Conservation (phyloP, 495 filamentous ascomycete genomes). For the Aspergillus bridgeri region DNA sequence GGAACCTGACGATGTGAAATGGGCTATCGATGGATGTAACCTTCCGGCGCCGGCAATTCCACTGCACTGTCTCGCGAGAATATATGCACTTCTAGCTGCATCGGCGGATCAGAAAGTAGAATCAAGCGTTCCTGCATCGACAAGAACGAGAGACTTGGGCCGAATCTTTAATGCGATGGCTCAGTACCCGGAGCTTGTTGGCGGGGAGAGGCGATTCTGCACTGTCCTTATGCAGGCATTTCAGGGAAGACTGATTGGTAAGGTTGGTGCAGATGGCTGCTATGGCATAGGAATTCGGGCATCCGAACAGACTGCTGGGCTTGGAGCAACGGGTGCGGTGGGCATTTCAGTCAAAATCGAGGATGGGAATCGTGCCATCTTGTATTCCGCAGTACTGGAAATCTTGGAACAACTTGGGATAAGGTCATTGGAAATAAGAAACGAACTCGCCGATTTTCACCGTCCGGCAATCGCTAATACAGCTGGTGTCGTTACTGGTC, state of each 20-base stretch:
- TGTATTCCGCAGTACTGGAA: conserved; percentile 35
- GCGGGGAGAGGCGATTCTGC: conserved; percentile 36
- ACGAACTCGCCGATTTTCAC: conserved; percentile 24
- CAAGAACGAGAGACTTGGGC: conserved; percentile 11
- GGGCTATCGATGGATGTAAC: conserved; percentile 41
- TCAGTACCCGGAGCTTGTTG: conserved; percentile 31
- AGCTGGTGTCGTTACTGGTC: conserved; percentile 34
- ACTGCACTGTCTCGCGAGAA: conserved; percentile 19
- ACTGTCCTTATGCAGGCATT: conserved; percentile 33
- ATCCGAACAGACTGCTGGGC: conserved; percentile 25
- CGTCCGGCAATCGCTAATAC: conserved; percentile 30
- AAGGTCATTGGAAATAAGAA: conserved; percentile 20
- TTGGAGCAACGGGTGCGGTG: conserved; percentile 29
- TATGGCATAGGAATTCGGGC: conserved; percentile 33
- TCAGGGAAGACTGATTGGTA: conserved; percentile 28
- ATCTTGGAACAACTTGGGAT: conserved; percentile 35
- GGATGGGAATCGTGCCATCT: conserved; percentile 33
- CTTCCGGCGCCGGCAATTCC: conserved; percentile 34
- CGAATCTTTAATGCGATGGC: conserved; percentile 36
- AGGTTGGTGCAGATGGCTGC: conserved; percentile 38
- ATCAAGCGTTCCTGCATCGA: background rate
- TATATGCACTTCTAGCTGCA: conserved; percentile 30
- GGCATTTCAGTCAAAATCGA: conserved; percentile 42
- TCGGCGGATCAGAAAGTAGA: conserved; percentile 14
- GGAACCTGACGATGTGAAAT: conserved; percentile 16